These are phyloP conservation scores for Cornus kousa DNA, from an alignment of 148 eudicot genomes.

Conservation along the genomic window DNA sequence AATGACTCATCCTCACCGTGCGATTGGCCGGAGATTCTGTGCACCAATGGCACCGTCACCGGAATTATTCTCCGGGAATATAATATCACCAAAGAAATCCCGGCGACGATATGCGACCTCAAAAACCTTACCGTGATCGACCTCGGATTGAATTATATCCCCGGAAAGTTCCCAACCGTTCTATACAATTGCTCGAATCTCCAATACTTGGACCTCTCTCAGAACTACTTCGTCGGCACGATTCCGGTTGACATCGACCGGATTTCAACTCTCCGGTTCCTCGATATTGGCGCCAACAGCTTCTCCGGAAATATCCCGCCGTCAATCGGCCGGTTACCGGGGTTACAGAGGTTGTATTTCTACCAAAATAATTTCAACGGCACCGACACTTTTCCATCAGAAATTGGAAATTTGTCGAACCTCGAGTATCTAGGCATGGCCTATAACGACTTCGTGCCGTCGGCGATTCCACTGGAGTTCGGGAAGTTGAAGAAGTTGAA, in stretches of 20 bases:
- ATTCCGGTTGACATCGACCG: constrained; percentile 55
- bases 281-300: constrained; percentile 56
- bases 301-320: constrained; percentile 67
- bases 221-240: constrained; percentile 53
- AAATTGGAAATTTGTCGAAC: constrained; percentile 46
- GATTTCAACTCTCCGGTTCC: constrained; percentile 35
- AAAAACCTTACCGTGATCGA: constrained; percentile 38
- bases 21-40: constrained; percentile 54
- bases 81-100: constrained; percentile 32
- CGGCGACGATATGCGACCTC: constrained; percentile 57
- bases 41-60: constrained; percentile 45
- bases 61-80: constrained; percentile 20
- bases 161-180: constrained; percentile 47
- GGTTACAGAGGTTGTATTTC: constrained; percentile 30
- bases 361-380: constrained; percentile 51
- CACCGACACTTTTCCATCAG: constrained; percentile 35
- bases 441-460: constrained; percentile 32
- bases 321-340: constrained; percentile 43
- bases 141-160: constrained; percentile 41
- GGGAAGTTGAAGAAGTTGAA: constrained; percentile 39
- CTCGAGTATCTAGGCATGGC: constrained; percentile 36
- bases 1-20: constrained; percentile 49
- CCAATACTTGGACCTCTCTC: constrained; percentile 39
- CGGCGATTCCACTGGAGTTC: constrained; percentile 41
- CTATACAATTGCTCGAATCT: constrained; percentile 55